Evolutionary conservation across 2,329 filamentous ascomycete species (phyloP).

Genomic region (Cryphonectria japonica): DNA sequence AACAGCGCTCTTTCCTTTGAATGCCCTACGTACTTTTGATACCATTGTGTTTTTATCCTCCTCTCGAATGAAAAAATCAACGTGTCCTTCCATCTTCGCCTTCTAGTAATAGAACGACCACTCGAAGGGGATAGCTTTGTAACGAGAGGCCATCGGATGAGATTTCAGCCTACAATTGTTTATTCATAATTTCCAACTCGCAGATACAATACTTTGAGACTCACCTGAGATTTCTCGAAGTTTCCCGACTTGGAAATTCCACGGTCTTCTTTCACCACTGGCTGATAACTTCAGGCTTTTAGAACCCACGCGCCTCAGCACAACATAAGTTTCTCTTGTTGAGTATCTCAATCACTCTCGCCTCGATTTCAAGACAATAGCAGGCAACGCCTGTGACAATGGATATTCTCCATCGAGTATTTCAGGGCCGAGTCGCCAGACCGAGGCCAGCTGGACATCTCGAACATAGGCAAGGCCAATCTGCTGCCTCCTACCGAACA

Average conservation of each 20-base stretch:
- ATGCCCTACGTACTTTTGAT: background rate
- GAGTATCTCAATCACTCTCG: background rate
- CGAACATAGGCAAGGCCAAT: background rate
- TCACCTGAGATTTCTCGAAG: background rate
- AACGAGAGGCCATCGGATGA: background rate
- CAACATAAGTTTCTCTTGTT: background rate
- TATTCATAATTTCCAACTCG: background rate
- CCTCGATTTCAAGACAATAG: background rate
- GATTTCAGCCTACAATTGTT: background rate
- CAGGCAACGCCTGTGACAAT: background rate
- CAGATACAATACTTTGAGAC: background rate
- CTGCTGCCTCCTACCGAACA: background rate
- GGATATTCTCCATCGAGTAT: slow-evolving; percentile 8
- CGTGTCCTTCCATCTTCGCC: background rate
- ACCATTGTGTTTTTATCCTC: background rate
- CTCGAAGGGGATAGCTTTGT: background rate
- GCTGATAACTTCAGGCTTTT: background rate
- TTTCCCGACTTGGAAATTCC: background rate
- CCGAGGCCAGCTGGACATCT: background rate
- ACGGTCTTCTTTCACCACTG: background rate
- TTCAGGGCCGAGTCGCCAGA: slow-evolving; percentile 21
- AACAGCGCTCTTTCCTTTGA: slow-evolving; percentile 16
- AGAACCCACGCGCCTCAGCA: background rate
- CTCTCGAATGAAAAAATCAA: background rate
- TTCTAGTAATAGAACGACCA: background rate